A percentile compares a stretch with the other conserved stretches of the same genome.
phyloP scores from a whole-genome alignment of 176 grass and related monocot genomes.

The Zea mays region DNA sequence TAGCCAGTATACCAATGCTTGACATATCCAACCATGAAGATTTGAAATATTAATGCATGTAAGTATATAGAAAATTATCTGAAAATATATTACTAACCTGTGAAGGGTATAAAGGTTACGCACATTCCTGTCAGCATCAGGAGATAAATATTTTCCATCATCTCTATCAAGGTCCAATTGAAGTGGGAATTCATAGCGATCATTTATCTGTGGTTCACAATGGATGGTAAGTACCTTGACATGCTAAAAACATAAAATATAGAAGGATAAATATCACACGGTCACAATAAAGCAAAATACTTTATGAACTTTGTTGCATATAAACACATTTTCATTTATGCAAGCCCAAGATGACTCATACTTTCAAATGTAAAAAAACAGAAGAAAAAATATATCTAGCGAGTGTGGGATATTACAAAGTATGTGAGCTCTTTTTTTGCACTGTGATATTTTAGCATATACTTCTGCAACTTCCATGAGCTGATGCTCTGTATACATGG shows the following conservation, averaged over 20 bases:
- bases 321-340: conserved; percentile 7
- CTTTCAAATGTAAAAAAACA: background rate
- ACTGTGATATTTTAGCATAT: background rate
- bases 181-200: conserved; percentile 96
- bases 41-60: conserved; percentile 15
- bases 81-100: conserved; percentile 48
- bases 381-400: background rate
- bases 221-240: conserved; percentile 33
- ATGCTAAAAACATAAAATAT: background rate
- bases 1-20: background rate
- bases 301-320: background rate
- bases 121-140: conserved; percentile 89
- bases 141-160: conserved; percentile 88
- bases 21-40: conserved; percentile 4
- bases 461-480: background rate
- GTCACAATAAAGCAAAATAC: background rate
- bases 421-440: background rate
- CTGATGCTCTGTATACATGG: background rate
- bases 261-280: background rate
- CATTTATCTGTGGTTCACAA: conserved; percentile 87
- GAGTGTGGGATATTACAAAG: background rate
- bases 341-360: background rate
- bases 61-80: conserved; percentile 12
- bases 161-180: conserved; percentile 99
- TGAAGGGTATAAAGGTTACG: conserved; percentile 97